Evolutionary conservation across 345 rosid genomes (phyloP).

Genomic region (Eucalyptus albens): DNA sequence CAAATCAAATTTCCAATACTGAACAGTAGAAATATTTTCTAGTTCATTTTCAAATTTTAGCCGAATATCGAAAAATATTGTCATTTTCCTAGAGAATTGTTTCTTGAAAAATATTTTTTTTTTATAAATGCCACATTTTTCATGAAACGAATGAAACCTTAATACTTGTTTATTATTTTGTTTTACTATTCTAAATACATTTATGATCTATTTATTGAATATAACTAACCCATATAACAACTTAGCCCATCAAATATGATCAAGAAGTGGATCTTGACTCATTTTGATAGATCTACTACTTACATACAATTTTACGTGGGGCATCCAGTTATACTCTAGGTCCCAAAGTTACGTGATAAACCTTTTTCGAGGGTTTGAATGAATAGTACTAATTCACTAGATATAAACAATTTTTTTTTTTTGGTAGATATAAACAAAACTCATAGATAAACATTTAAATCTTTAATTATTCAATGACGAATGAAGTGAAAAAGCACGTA

Average conservation of each 20-base stretch:
- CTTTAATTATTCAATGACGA: not conserved
- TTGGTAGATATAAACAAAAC: not conserved
- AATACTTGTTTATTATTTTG: too few species aligned
- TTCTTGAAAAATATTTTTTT: too few species aligned
- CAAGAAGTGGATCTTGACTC: not conserved
- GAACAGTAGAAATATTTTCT: accelerated
- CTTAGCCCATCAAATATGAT: not conserved
- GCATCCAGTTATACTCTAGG: not conserved
- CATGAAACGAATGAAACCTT: too few species aligned
- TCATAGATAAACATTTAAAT: not conserved
- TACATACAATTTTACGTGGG: not conserved
- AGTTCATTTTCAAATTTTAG: too few species aligned
- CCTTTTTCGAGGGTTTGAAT: not conserved
- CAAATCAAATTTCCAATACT: too few species aligned
- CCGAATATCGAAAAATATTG: too few species aligned
- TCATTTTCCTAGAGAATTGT: too few species aligned
- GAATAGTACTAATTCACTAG: not conserved
- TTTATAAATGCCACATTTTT: too few species aligned
- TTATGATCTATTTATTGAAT: too few species aligned
- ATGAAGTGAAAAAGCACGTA: not conserved
- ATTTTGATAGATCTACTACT: not conserved
- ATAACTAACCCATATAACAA: too few species aligned
- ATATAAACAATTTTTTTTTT: not conserved
- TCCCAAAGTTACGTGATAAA: not conserved
- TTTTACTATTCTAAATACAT: too few species aligned